Conservation (phyloP, 1,139 yeast species). For the Eremothecium gossypii region DNA sequence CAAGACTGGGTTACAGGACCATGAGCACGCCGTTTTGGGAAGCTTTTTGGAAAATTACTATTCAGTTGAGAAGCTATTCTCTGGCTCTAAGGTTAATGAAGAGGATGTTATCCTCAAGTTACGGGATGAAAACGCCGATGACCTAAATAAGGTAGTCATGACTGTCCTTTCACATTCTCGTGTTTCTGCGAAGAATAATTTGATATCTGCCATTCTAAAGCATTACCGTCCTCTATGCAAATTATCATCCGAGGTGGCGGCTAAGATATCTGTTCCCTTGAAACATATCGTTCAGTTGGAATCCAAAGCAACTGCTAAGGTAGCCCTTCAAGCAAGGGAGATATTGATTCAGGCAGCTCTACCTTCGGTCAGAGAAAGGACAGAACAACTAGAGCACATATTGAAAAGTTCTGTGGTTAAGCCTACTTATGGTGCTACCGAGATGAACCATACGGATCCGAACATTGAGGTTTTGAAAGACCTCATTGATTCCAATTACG, state of each 20-base stretch:
- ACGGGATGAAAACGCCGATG: slow-evolving; percentile 79
- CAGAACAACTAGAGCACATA: slow-evolving; percentile 94
- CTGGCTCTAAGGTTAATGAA: slow-evolving; percentile 65
- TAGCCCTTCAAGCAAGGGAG: slow-evolving; percentile 93
- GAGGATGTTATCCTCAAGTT: slow-evolving; percentile 78
- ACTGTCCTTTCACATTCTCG: slow-evolving; percentile 83
- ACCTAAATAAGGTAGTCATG: slow-evolving; percentile 61
- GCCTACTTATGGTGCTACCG: slow-evolving; percentile 77
- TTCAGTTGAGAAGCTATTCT: slow-evolving; percentile 67
- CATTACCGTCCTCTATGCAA: slow-evolving; percentile 71
- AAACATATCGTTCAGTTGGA: slow-evolving; percentile 79
- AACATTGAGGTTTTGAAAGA: slow-evolving; percentile 72
- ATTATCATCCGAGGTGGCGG: slow-evolving; percentile 58
- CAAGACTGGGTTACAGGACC: slow-evolving; percentile 67
- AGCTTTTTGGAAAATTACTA: slow-evolving; percentile 61
- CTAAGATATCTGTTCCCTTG: slow-evolving; percentile 59
- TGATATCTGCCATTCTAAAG: slow-evolving; percentile 74
- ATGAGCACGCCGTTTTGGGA: slow-evolving; percentile 72
- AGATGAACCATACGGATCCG: slow-evolving; percentile 72
- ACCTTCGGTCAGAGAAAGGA: slow-evolving; percentile 92
- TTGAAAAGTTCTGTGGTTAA: slow-evolving; percentile 86
- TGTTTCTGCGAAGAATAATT: slow-evolving; percentile 86
- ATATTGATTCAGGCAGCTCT: slow-evolving; percentile 90
- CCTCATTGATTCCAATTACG: slow-evolving; percentile 91
- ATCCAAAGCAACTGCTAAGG: slow-evolving; percentile 83